Evolutionary conservation across 768 basidiomycete species (phyloP), one percentile per base, ranked within the genome.

Genomic region (Boletus coccyginus): DNA sequence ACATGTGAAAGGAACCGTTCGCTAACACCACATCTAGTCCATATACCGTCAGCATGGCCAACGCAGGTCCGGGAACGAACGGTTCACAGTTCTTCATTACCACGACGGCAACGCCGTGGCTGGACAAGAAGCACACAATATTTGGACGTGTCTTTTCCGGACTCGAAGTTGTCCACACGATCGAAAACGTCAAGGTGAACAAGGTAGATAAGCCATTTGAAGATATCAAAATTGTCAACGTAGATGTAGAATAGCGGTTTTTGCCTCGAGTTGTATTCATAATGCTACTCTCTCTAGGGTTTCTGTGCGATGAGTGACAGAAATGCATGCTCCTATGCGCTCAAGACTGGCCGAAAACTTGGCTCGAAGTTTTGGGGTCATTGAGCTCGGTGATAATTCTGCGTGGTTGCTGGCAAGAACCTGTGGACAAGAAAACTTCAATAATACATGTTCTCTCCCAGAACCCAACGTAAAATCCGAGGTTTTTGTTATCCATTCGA

Each of bases 41-140:
- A 0, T 98, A 98, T 68, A 96, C 92, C 5, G 80, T 98, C 53
- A 94, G 92, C 66, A 96, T 97, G 94, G 93, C 93, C 9, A 94
- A 95, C 65, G 91, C 90, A 7, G 95, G 94, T 5, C 86, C 92
- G 8, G 75, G 74, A 44, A 97, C 95, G 36, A 98, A 98, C 68
- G 96, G 94, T 0, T 94, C 92, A 2, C 96, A 99, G 68, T 99
- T 98, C 78, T 99, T 98, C 77, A 93, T 98, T 69, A 98, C 95
- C 9, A 97, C 94, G 6, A 94, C 87, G 3, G 88, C 94, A 8
- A 92, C 91, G 9, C 92, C 94, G 8, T 96, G 93, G 93, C 75
- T 96, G 59, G 93, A 97, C 73, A 88, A 84, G 71, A 93, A 92
- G 63, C 88, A 91, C 68, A 96, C 92, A 1, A 90, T 98, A 62